Base-by-base conservation (phyloP, 2,329 filamentous ascomycete species). In the Keithomyces neogunnii region DNA sequence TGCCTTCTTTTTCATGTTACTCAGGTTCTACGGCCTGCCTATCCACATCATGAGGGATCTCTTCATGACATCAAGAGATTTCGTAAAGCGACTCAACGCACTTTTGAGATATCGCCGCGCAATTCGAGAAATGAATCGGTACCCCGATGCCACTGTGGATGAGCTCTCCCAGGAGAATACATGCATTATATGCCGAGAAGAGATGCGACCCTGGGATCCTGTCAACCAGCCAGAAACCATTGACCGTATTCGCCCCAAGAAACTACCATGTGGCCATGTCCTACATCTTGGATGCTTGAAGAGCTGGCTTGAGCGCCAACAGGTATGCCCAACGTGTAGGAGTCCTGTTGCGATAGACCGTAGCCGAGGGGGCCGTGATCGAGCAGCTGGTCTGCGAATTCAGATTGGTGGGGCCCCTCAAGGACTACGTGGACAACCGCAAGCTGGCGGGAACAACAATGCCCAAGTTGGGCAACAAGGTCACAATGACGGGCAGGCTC, bases 41-140 rank as follows among this genome's bases (percentile, higher is more conserved):
- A 95, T 99, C 55, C 93, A 99, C 64, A 97, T 99, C 52, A 87
- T 99, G 73, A 81, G 93, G 51, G 93, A 99, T 65, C 82, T 97
- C 28, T 95, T 96, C 69, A 82, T 99, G 71, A 97, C 93, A 0
- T 86, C 92, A 48, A 82, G 91, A 48, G 95, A 92, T 3, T 96
- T 99, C 66, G 78, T 89, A 55, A 95, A 93, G 70, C 81, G 92
- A 9, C 82, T 97, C n/a, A 80, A 84, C 56, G 91, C 95, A 58
- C 87, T 96, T 57, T 72, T 96, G 57, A 84, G 89, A 54, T 99
- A 97, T 66, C 85, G 91, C 52, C 89, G 89, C 62, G 93, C 93
- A 2, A 90, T 95, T 3, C 81, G 86, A 58, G 89, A 97, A 64
- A 97, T 99, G 90, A 93, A 95, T 63, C 81, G 82, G 54, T 97